These are phyloP conservation scores for Backusella macrospora DNA, from an alignment of 192 early-diverging fungal species.

Conservation along the genomic window DNA sequence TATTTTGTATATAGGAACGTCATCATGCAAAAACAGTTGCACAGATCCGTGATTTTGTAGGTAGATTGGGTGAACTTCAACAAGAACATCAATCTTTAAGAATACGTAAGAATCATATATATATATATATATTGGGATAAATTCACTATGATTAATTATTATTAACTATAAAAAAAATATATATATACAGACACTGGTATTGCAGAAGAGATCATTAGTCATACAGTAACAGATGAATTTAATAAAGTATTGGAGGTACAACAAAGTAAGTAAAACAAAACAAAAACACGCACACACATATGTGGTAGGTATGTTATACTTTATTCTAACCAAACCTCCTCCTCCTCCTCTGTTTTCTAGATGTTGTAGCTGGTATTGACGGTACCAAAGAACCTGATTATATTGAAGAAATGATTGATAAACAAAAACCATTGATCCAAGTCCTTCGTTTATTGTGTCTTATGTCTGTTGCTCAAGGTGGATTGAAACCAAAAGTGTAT, in stretches of 20 bases:
- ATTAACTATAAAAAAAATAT: not conserved
- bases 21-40: slow-evolving; percentile 90
- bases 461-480: slow-evolving; percentile 80
- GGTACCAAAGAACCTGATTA: slow-evolving; percentile 72
- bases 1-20: slow-evolving; percentile 56
- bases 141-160: not conserved
- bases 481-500: slow-evolving; percentile 80
- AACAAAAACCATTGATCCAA: slow-evolving; percentile 68
- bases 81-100: slow-evolving; percentile 85
- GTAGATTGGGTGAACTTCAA: slow-evolving; percentile 79
- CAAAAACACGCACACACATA: too few species aligned
- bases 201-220: slow-evolving; percentile 81
- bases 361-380: slow-evolving; percentile 74
- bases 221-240: slow-evolving; percentile 84
- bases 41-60: slow-evolving; percentile 93
- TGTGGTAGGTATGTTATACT: not conserved
- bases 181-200: slow-evolving; percentile 63
- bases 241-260: slow-evolving; percentile 84
- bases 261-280: slow-evolving; percentile 69
- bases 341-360: slow-evolving; percentile 49
- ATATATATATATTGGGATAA: not conserved
- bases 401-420: slow-evolving; percentile 85
- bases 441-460: slow-evolving; percentile 84
- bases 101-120: slow-evolving; percentile 53
- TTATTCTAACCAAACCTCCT: slow-evolving; percentile 18